phyloP scores from a whole-genome alignment of 1,139 yeast species.

The Candida pseudoviswanathii region DNA sequence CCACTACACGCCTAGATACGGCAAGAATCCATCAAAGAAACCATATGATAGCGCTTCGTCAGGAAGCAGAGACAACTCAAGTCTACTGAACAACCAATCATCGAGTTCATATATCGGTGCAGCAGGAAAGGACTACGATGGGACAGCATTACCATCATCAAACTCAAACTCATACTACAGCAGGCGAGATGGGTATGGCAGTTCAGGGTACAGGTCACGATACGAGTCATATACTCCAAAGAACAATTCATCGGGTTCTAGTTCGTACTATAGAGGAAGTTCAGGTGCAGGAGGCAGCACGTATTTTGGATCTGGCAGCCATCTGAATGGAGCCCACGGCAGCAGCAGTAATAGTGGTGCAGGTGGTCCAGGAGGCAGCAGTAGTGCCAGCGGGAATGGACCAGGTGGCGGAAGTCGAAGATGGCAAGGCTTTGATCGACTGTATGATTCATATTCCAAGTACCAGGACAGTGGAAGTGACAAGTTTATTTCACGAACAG shows the following conservation, averaged over 20 bases:
- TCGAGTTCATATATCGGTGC: constrained; percentile 8
- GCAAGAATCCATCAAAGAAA: constrained; percentile 10
- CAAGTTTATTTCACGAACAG: constrained; percentile 10
- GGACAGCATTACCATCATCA: constrained; percentile 1
- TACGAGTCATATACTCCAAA: constrained; percentile 13
- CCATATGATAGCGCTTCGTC: constrained; percentile 7
- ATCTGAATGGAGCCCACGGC: not conserved
- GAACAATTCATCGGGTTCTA: constrained; percentile 7
- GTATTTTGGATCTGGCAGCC: constrained; percentile 5
- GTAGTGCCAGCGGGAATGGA: not conserved
- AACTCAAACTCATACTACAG: constrained; percentile 7
- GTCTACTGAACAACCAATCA: constrained; percentile 1
- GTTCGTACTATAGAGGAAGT: constrained; percentile 7
- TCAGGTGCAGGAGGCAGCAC: not conserved
- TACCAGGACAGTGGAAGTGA: constrained; percentile 9
- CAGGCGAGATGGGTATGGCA: constrained; percentile 19
- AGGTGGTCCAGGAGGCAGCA: not conserved
- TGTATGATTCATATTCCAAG: constrained; percentile 18
- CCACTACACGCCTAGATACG: constrained; percentile 19
- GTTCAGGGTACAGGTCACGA: constrained; percentile 16
- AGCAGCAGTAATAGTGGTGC: not conserved
- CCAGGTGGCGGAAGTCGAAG: constrained; percentile 9
- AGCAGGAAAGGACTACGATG: constrained; percentile 3
- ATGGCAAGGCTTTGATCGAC: constrained; percentile 14
- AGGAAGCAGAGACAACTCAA: constrained; percentile 3